These are phyloP conservation scores for Xerocomellus chrysenteron DNA, from an alignment of 768 basidiomycete species.

Conservation along the genomic window DNA sequence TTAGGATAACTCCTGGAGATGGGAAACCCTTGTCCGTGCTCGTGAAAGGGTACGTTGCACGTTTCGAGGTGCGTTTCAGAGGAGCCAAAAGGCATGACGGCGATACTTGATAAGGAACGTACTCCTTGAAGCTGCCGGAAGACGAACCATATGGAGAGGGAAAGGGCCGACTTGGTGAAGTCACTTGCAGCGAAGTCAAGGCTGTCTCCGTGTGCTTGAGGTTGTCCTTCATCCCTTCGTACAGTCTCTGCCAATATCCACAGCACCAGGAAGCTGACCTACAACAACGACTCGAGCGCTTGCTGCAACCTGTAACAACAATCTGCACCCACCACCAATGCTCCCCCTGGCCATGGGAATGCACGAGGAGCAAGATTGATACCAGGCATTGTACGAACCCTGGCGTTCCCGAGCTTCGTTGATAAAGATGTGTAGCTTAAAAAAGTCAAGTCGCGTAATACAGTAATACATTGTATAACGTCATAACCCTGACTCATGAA, in stretches of 20 bases:
- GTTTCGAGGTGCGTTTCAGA: slow-evolving; percentile 8
- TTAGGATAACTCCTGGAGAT: neutral
- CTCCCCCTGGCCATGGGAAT: neutral
- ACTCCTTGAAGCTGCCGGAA: neutral
- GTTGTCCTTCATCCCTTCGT: neutral
- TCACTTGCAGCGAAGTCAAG: slow-evolving; percentile 22
- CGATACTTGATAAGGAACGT: neutral
- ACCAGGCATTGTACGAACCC: neutral
- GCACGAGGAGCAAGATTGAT: neutral
- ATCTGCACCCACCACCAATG: slow-evolving; percentile 8
- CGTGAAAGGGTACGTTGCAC: slow-evolving; percentile 8
- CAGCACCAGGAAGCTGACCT: slow-evolving; percentile 17
- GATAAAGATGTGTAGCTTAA: neutral
- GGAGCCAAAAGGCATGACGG: neutral
- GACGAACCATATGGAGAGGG: slow-evolving; percentile 15
- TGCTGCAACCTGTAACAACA: neutral
- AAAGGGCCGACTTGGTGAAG: slow-evolving; percentile 17
- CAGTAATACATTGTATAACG: neutral
- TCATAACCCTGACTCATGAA: neutral
- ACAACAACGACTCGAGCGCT: neutral
- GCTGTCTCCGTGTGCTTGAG: slow-evolving; percentile 1
- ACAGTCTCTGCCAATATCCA: slow-evolving; percentile 15
- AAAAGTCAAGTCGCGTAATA: neutral
- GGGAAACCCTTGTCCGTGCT: slow-evolving; percentile 4
- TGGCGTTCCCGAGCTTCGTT: neutral